Evolutionary conservation across 768 basidiomycete genomes (phyloP).

Genomic region (Polyporus arcularius): DNA sequence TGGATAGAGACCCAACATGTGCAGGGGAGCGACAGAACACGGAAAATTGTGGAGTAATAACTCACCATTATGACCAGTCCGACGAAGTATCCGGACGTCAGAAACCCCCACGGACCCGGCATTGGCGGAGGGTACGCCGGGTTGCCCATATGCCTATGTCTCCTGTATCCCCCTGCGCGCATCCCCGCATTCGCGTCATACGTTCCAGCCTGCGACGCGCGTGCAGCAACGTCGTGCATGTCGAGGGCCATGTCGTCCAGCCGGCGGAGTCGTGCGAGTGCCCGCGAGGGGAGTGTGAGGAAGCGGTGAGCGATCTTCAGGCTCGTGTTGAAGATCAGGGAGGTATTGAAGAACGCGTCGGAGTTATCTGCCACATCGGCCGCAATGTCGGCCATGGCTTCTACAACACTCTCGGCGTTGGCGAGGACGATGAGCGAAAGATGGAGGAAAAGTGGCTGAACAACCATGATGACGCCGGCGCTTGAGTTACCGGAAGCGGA

Average conservation of each 20-base stretch:
- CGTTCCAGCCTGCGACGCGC: background rate
- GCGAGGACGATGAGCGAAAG: background rate
- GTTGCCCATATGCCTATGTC: background rate
- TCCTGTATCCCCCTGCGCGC: background rate
- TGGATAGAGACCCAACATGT: background rate
- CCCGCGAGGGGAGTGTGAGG: conserved; percentile 42
- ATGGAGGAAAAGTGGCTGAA: background rate
- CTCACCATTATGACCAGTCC: conserved; percentile 67
- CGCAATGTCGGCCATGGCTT: background rate
- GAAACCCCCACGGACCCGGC: conserved; percentile 70
- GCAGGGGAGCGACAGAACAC: background rate
- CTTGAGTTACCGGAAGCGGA: background rate
- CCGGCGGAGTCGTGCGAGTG: conserved; percentile 41
- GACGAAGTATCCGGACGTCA: conserved; percentile 72
- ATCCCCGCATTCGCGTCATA: background rate
- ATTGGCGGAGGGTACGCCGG: conserved; percentile 27
- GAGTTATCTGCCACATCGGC: background rate
- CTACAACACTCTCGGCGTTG: background rate
- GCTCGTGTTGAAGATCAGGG: conserved; percentile 24
- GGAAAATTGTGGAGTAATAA: background rate
- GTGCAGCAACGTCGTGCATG: conserved; percentile 5
- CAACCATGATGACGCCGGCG: background rate
- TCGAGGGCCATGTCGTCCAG: conserved; percentile 30
- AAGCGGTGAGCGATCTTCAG: conserved; percentile 32
- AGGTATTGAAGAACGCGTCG: conserved; percentile 14